Evolutionary conservation across 352 stramenopile species (phyloP).

Genomic region (Phytopythium litorale): DNA sequence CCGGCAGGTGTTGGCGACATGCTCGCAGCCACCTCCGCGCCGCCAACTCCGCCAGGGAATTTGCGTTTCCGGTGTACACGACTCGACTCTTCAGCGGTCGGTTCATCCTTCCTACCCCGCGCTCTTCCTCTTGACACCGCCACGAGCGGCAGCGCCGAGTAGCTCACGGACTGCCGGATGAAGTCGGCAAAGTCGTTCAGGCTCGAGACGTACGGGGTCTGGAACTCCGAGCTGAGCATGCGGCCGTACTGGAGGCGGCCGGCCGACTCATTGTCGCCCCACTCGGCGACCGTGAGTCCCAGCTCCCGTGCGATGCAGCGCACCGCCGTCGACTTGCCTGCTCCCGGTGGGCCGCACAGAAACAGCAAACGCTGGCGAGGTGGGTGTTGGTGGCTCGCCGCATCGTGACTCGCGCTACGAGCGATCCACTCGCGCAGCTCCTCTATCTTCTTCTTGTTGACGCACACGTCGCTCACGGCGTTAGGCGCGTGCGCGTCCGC

Average conservation of each 20-base stretch:
- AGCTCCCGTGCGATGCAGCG: conserved; percentile 48
- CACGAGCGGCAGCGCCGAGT: conserved; percentile 47
- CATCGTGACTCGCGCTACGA: conserved; percentile 14
- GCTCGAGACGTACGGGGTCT: conserved; percentile 36
- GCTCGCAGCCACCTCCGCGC: not conserved
- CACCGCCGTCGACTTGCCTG: conserved; percentile 79
- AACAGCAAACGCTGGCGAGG: conserved; percentile 64
- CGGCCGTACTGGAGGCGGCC: conserved; percentile 51
- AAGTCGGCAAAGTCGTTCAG: conserved; percentile 81
- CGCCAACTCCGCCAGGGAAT: conserved; percentile 8
- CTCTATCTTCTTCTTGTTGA: conserved; percentile 82
- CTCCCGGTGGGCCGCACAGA: conserved; percentile 72
- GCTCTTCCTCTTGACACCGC: not conserved
- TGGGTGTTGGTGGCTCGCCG: conserved; percentile 2
- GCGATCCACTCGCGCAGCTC: conserved; percentile 66
- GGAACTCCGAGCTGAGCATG: conserved; percentile 48
- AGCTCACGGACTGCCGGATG: conserved; percentile 63
- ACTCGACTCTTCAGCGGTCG: not conserved
- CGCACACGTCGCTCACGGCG: conserved; percentile 60
- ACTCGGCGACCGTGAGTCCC: conserved; percentile 54
- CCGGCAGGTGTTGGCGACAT: conserved; percentile 3
- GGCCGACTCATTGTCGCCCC: conserved; percentile 62
- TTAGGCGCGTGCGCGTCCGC: conserved; percentile 35
- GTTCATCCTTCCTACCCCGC: not conserved
- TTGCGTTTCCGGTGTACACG: conserved; percentile 11